Evolutionary conservation across 768 basidiomycete genomes (phyloP), one percentile per base, ranked within the genome.

Genomic region (Leccinellum luteum): DNA sequence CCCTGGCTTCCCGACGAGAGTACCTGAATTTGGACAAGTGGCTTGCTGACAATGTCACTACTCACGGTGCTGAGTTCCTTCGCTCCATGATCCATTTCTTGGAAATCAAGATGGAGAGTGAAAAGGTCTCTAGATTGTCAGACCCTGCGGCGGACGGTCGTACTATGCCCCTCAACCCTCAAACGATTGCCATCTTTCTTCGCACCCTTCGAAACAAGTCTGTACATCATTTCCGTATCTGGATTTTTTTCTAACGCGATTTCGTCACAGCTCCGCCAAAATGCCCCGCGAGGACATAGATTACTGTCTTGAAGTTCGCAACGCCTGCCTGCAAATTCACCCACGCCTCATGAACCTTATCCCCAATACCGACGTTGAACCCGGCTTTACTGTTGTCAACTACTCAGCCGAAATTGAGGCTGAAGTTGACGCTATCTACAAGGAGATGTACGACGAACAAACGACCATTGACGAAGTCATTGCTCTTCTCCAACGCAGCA

Each of bases 11-110:
- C 34, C 87, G 94, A 43, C 79, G 94, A 64, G 96, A 98, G 72
- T 92, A 94, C 68, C 79, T 98, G 65, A 94, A 99, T 66, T 79
- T 99, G 47, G 95, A 97, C 75, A 95, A 96, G 73, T 99, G 96
- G 95, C 79, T 98, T 15, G 86, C 90, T 14, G 91, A 93, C 70
- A 90, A 94, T 65, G 90, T 95, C 19, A 78, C 85, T 21, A 77
- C 81, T 49, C 90, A 95, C 60, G 93, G 92, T 8, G 81, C 81
- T 28, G 91, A 92, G 61, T 97, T 98, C 68, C 80, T 97, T 32
- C 86, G 88, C 56, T 85, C 92, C 8, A 85, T 95, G 60, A 85
- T 98, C 56, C 82, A 86, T 19, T 98, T 98, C 75, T 76, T 98
- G 58, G 90, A 94, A 63, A 79, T 90, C 75, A 99, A 98, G 75